A percentile compares a stretch with the other conserved stretches of the same genome.
phyloP scores from a whole-genome alignment of 345 rosid genomes.

The Salix udensis region DNA sequence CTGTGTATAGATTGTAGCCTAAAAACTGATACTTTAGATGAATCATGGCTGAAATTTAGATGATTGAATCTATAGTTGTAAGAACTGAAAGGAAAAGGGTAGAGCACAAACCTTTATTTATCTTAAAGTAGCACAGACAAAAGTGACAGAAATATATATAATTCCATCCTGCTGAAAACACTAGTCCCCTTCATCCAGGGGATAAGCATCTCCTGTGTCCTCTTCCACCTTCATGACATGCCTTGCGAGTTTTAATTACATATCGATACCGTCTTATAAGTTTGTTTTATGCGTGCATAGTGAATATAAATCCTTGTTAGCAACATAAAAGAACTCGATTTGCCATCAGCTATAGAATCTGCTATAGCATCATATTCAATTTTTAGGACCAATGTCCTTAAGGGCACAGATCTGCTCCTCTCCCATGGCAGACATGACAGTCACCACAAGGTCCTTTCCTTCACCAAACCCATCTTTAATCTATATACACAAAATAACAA shows the following conservation, averaged over 20 bases:
- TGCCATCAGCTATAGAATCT: slow-evolving; percentile 22
- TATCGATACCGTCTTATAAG: slow-evolving; percentile 17
- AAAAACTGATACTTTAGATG: background rate
- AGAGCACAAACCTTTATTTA: background rate
- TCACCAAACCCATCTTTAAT: slow-evolving; percentile 69
- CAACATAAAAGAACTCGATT: slow-evolving; percentile 5
- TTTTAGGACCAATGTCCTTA: slow-evolving; percentile 76
- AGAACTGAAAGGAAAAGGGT: background rate
- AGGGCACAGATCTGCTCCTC: slow-evolving; percentile 86
- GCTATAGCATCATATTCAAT: slow-evolving; percentile 34
- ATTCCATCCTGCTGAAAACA: slow-evolving; percentile 16
- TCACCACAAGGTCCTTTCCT: slow-evolving; percentile 73
- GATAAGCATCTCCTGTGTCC: slow-evolving; percentile 1
- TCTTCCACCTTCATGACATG: slow-evolving; percentile 10
- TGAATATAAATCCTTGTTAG: slow-evolving; percentile 16
- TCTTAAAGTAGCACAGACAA: background rate
- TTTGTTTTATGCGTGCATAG: slow-evolving; percentile 14
- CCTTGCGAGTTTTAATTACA: slow-evolving; percentile 16
- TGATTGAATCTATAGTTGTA: background rate
- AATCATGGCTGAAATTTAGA: background rate
- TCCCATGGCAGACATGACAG: slow-evolving; percentile 86
- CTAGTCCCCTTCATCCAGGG: slow-evolving; percentile 11
- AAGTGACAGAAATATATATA: background rate
- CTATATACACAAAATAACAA: slow-evolving; percentile 23
- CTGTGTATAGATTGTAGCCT: background rate